Evolutionary conservation across 1,139 yeast species (phyloP).

Genomic region (Keqinozyma sinolaborantium): DNA sequence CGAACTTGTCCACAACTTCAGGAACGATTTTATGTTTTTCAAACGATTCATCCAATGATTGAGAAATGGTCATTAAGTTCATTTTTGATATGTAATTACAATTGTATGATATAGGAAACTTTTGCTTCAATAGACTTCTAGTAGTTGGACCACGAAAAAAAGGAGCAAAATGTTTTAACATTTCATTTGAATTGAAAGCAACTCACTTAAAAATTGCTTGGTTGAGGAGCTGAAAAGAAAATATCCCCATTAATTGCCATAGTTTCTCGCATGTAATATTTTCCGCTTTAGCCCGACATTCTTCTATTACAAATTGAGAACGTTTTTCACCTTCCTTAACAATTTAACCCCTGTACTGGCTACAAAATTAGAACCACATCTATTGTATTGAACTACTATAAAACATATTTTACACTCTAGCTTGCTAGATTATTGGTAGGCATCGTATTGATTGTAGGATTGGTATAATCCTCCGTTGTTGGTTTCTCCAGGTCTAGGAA

Average conservation of each 20-base stretch:
- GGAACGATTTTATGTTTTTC: conserved; percentile 60
- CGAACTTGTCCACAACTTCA: conserved; percentile 52
- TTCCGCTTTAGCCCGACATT: not conserved
- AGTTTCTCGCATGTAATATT: not conserved
- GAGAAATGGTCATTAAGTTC: conserved; percentile 58
- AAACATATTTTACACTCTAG: not conserved
- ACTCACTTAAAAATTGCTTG: not conserved
- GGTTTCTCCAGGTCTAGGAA: not conserved
- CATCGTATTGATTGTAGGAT: not conserved
- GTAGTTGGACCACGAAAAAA: not conserved
- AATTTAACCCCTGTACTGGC: not conserved
- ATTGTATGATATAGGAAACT: not conserved
- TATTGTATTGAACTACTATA: too few relatives aligned
- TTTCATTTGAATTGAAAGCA: not conserved
- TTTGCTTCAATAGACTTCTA: not conserved
- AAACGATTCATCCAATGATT: conserved; percentile 60
- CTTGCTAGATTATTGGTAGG: not conserved
- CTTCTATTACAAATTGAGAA: too few relatives aligned
- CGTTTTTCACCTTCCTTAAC: too few relatives aligned
- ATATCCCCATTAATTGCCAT: not conserved
- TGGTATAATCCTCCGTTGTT: not conserved
- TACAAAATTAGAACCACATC: too few relatives aligned
- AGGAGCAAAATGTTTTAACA: not conserved
- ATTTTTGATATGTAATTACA: conserved; percentile 6
- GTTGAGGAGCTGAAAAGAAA: not conserved